Percentiles rank a stretch among this genome's conserved stretches.
phyloP scores from a whole-genome alignment of 176 grass and related monocot species.

The Microstegium vimineum region DNA sequence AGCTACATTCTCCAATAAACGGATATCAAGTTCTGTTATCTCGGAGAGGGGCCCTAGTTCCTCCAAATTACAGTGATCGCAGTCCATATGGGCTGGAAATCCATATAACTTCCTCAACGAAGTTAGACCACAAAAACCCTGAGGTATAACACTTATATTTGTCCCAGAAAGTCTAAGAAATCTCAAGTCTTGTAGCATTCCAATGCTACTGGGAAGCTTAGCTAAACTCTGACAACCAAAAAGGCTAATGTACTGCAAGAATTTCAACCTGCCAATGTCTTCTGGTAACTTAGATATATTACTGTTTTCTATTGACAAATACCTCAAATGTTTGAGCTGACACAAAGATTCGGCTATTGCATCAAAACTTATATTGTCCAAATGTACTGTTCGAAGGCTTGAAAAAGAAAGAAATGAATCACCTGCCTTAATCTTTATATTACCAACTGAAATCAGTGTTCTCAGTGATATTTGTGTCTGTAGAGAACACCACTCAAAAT shows the following conservation, averaged over 20 bases:
- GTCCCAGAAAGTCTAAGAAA: neutral
- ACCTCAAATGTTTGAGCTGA: neutral
- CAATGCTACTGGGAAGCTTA: neutral
- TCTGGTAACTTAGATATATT: no score
- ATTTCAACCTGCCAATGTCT: no score
- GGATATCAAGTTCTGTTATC: no score
- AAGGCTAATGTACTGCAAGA: no score
- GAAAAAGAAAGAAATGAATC: no score
- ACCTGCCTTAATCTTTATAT: no score
- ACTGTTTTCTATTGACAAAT: no score
- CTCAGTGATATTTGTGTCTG: neutral
- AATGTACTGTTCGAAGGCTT: no score
- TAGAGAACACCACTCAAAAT: neutral
- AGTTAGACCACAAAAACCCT: neutral
- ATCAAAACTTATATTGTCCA: neutral
- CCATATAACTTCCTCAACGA: neutral
- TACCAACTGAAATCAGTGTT: no score
- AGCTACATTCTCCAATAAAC: constrained; percentile 14
- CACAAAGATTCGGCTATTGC: neutral
- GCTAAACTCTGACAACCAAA: neutral
- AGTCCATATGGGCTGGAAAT: neutral
- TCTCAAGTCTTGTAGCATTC: neutral
- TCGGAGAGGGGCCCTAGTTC: neutral
- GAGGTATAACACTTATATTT: neutral
- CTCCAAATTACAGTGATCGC: constrained; percentile 3